phyloP scores from a whole-genome alignment of 768 basidiomycete genomes.

The Amanita molliuscula region DNA sequence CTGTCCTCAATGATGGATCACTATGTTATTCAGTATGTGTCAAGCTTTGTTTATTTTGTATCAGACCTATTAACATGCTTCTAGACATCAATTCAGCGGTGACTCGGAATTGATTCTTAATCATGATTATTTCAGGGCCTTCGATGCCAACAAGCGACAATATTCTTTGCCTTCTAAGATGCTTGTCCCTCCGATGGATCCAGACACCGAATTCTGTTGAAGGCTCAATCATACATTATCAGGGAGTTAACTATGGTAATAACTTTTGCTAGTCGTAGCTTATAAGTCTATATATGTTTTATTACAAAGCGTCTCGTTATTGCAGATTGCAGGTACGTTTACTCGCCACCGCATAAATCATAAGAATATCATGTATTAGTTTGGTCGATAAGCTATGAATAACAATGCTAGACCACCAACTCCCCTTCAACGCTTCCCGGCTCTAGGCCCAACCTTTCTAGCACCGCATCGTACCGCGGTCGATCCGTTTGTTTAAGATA shows the following conservation, averaged over 20 bases:
- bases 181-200: not conserved
- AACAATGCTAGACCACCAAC: conserved; percentile 39
- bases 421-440: conserved; percentile 82
- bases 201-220: not conserved
- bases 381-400: not conserved
- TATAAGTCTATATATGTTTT: not conserved
- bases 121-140: conserved; percentile 20
- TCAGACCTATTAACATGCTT: not conserved
- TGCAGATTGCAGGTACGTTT: no score
- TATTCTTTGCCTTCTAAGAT: not conserved
- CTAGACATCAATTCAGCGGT: not conserved
- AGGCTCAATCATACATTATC: not conserved
- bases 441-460: conserved; percentile 71
- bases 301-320: no score
- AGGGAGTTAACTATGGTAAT: not conserved
- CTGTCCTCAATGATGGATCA: conserved; percentile 23
- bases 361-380: not conserved
- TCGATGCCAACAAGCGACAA: conserved; percentile 10
- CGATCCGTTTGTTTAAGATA: conserved; percentile 62
- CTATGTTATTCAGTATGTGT: conserved; percentile 13
- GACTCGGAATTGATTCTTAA: conserved; percentile 14
- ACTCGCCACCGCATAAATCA: not conserved
- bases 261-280: not conserved
- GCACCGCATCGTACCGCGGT: conserved; percentile 61
- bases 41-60: not conserved